Percentiles rank a stretch among this genome's conserved stretches.
These are phyloP conservation scores for Gelatoporia subvermispora DNA, from an alignment of 768 basidiomycete species.

Conservation along the genomic window DNA sequence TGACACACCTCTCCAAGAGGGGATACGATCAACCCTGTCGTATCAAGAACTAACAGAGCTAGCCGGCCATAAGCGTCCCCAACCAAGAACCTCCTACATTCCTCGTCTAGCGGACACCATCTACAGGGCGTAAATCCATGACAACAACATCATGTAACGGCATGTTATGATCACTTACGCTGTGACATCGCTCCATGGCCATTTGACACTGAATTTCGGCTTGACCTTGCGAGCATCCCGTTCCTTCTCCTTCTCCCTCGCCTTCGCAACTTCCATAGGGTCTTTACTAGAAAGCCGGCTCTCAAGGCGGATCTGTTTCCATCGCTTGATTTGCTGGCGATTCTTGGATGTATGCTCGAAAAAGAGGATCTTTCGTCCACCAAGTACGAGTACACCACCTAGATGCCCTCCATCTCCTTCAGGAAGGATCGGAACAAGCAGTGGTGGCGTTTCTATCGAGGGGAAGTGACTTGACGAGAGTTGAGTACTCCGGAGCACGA, in stretches of 20 bases:
- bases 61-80: conserved; percentile 71
- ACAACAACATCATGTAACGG: too few relatives aligned
- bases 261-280: conserved; percentile 36
- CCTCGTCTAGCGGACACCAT: conserved; percentile 47
- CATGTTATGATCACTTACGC: conserved; percentile 42
- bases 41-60: conserved; percentile 55
- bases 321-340: conserved; percentile 46
- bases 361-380: conserved; percentile 59
- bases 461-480: conserved; percentile 46
- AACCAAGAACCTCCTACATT: conserved; percentile 46
- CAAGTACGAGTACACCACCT: conserved; percentile 69
- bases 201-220: conserved; percentile 51
- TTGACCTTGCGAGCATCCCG: conserved; percentile 51
- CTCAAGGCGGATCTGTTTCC: conserved; percentile 50
- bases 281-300: conserved; percentile 45
- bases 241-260: conserved; percentile 54
- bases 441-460: conserved; percentile 19
- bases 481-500: conserved; percentile 41
- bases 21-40: conserved; percentile 44
- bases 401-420: conserved; percentile 31
- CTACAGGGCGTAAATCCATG: conserved; percentile 28
- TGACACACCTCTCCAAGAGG: conserved; percentile 69
- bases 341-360: conserved; percentile 51
- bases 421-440: conserved; percentile 28
- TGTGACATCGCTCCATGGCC: conserved; percentile 73